These are phyloP conservation scores for Mycena epipterygia DNA, from an alignment of 768 basidiomycete genomes.

Conservation along the genomic window DNA sequence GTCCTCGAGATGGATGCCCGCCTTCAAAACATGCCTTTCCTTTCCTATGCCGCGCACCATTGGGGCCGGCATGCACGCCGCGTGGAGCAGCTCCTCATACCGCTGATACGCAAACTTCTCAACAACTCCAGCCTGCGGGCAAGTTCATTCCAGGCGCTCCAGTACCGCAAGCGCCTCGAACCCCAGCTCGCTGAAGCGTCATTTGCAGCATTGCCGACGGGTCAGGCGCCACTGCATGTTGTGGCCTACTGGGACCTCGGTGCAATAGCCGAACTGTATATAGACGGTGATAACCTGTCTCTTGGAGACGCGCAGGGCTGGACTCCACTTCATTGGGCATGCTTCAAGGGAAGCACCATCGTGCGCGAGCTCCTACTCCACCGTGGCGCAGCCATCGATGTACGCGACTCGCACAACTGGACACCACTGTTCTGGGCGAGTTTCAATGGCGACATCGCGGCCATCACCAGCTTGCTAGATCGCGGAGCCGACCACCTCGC, in stretches of 20 bases:
- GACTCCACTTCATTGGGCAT: conserved; percentile 34
- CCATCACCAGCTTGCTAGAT: conserved; percentile 14
- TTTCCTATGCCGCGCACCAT: conserved; percentile 23
- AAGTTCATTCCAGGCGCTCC: conserved; percentile 29
- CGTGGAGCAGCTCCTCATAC: conserved; percentile 8
- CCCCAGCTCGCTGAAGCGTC: conserved; percentile 24
- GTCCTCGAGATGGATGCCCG: conserved; percentile 18
- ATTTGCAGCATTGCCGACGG: conserved; percentile 26
- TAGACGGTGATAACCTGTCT: conserved; percentile 9
- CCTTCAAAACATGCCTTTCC: conserved; percentile 22
- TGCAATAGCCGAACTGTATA: conserved; percentile 14
- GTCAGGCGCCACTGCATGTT: conserved; percentile 22
- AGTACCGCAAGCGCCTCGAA: conserved; percentile 19
- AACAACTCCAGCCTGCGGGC: conserved; percentile 9
- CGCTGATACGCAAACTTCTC: conserved; percentile 14
- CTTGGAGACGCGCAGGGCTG: conserved; percentile 20
- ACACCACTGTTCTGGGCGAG: conserved; percentile 32
- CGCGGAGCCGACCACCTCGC: conserved; percentile 28
- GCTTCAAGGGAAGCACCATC: conserved; percentile 17
- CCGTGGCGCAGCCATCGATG: conserved; percentile 17
- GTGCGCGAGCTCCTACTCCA: conserved; percentile 27
- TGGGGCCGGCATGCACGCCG: conserved; percentile 29
- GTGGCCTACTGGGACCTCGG: conserved; percentile 29
- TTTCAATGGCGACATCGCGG: conserved; percentile 22
- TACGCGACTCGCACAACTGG: conserved; percentile 23